Base-by-base conservation (phyloP, 257 asterid genomes). In the Nicotiana benthamiana region DNA sequence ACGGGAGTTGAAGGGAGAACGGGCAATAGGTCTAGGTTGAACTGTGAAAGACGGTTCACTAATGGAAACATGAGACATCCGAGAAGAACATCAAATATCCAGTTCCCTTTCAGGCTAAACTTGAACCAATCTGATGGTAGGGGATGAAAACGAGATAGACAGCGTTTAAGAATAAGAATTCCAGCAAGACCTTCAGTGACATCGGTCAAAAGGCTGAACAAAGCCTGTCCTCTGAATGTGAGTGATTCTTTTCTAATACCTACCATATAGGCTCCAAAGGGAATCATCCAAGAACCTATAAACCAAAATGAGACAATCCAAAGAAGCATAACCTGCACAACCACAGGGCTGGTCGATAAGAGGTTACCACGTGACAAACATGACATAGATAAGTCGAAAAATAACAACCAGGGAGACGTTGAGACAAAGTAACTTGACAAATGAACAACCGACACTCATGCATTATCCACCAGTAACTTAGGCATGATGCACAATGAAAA, bases 301-400 rank as follows among this genome's bases (percentile, higher is more conserved):
- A 94, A 96, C 99, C 98, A 96, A 91, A 94, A 96, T n/a, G 98
- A 90, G 48, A 91, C 74, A 18, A 92, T 87, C 99, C 99, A 94
- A 51, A 96, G 96, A 77, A 96, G 97, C 22, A 93, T 91, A 76
- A 96, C 99, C 99, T 94, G 85, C 82, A 66, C 53, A 30, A 78
- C 64, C 70, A 76, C 27, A 20, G 54, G 52, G 22, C 48, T 68
- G 75, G 68, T 56, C 9, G 5, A 36, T 81, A 64, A 77, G 66
- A n/a, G 13, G 3, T 13, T 32, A 54, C 62, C 9, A 30, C 10
- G 30, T 48, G 64, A 46, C 1, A 16, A 9, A 13, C 20, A 72
- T 46, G 24, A 72, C 36, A 3, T 15, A 26, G 61, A 15, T 0
- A 72, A 46, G 40, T 46, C 20, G 2, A 43, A 72, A 20, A 70